phyloP scores from a whole-genome alignment of 2,329 filamentous ascomycete genomes.

The Penicillium aurantiogriseum region DNA sequence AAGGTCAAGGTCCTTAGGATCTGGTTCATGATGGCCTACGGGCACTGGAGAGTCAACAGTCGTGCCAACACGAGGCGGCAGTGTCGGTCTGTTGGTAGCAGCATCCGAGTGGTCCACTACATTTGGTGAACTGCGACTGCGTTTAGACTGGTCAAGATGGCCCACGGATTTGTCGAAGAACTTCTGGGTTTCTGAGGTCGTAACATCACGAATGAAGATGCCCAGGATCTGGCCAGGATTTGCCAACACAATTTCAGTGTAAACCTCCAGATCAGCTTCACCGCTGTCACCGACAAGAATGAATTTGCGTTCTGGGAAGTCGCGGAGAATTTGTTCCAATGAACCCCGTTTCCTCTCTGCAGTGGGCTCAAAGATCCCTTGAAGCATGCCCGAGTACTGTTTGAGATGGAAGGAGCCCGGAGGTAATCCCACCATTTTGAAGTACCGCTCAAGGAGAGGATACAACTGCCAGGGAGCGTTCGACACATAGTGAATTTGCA shows the following conservation, averaged over 20 bases:
- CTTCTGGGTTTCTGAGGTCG: slow-evolving; percentile 67
- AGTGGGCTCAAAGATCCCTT: slow-evolving; percentile 96
- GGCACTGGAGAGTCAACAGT: slow-evolving; percentile 25
- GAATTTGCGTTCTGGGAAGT: slow-evolving; percentile 88
- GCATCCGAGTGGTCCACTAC: slow-evolving; percentile 29
- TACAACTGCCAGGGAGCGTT: slow-evolving; percentile 99
- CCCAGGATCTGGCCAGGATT: slow-evolving; percentile 80
- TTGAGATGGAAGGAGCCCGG: slow-evolving; percentile 91
- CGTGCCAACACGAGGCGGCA: slow-evolving; percentile 38
- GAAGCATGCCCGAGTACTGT: slow-evolving; percentile 93
- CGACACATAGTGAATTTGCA: slow-evolving; percentile 95
- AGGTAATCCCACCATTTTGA: slow-evolving; percentile 75
- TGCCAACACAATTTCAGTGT: slow-evolving; percentile 84
- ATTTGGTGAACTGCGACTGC: slow-evolving; percentile 28
- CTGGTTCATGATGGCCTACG: slow-evolving; percentile 8
- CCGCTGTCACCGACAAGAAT: slow-evolving; percentile 93
- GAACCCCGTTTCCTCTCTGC: slow-evolving; percentile 91
- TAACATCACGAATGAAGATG: slow-evolving; percentile 94
- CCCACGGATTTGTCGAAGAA: slow-evolving; percentile 72
- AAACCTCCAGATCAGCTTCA: slow-evolving; percentile 94
- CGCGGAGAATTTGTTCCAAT: slow-evolving; percentile 76
- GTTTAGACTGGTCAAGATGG: slow-evolving; percentile 28
- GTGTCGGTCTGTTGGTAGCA: slow-evolving; percentile 33
- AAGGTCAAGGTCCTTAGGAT: slow-evolving; percentile 28
- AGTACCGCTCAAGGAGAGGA: slow-evolving; percentile 82